These are phyloP conservation scores for Allomyces javanicus DNA, from an alignment of 192 early-diverging fungal genomes.

Conservation along the genomic window DNA sequence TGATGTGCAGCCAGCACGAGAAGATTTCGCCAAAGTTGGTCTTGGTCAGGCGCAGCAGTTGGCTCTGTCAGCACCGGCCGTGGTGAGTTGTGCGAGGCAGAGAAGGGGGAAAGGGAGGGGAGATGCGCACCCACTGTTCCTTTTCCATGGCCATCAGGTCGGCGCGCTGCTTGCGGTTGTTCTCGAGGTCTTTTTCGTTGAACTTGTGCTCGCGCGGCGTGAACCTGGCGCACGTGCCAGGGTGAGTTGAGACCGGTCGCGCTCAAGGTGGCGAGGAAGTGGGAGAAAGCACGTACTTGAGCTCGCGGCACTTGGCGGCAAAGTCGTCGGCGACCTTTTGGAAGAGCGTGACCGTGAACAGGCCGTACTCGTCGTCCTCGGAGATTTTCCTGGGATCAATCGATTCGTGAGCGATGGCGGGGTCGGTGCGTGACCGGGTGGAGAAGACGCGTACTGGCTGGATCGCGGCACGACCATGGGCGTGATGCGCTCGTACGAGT, in stretches of 20 bases:
- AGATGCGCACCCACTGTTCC: conserved; percentile 40
- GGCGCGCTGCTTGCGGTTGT: conserved; percentile 57
- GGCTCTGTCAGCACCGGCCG: conserved; percentile 26
- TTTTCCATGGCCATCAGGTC: conserved; percentile 27
- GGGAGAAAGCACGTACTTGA: conserved; percentile 25
- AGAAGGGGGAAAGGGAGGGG: neutral
- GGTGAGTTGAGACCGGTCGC: neutral
- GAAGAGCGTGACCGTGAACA: conserved; percentile 85
- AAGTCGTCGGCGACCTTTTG: conserved; percentile 79
- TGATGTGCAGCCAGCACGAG: conserved; percentile 82
- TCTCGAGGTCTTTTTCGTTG: conserved; percentile 54
- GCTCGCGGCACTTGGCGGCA: conserved; percentile 65
- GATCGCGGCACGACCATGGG: conserved; percentile 95
- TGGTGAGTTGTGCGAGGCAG: neutral
- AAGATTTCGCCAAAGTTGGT: conserved; percentile 91
- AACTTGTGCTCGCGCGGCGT: conserved; percentile 91
- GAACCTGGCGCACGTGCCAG: conserved; percentile 23
- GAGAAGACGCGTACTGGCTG: conserved; percentile 37
- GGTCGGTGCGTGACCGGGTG: neutral
- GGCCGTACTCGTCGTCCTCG: conserved; percentile 85
- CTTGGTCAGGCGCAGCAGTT: conserved; percentile 65
- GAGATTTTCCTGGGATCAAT: conserved; percentile 44
- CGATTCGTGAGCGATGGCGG: neutral
- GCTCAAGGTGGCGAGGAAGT: neutral
- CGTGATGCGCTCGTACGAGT: conserved; percentile 73